Base-by-base conservation (phyloP, 2,329 filamentous ascomycete genomes). In the Penicillium sp. region DNA sequence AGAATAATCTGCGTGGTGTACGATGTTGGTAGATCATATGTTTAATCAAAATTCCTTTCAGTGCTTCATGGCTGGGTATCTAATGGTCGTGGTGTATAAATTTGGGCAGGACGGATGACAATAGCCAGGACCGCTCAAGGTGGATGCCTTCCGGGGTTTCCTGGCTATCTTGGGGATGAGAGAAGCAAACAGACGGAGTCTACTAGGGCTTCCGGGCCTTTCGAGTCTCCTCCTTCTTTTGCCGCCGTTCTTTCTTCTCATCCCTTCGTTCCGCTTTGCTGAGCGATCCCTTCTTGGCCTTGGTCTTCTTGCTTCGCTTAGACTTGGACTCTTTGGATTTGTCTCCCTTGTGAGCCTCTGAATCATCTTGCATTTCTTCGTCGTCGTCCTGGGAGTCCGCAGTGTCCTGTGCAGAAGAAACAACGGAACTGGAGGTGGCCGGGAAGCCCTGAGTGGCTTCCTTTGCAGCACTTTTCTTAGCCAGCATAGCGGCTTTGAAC, bases 401-500 rank as follows among this genome's bases (percentile, higher is more conserved):
- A 24, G 61, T 57, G 12, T 58, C 52, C 45, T 58, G 54, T 27
- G 58, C 62, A 37, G 48, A 49, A 12, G 52, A 45, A 3, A 39
- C 27, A 21, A 20, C 51, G 23, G 46, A 49, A 26, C 52, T 54
- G 10, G 46, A 45, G 3, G 30, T 32, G 13, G 55, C 47, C 15
- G 55, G 52, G 12, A 59, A 58, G 2, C 61, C 50, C 10, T 61
- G 53, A 24, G 23, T 4, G 1, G 39, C 26, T 18, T 63, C 56
- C 17, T 62, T 58, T 33, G 65, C 57, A 36, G 66, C 66, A 12
- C 61, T 61, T 49, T 73, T 75, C 27, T 73, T 75, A 12, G 75
- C 72, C 10, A 77, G 42, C 47, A 75, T 64, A 10, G 72, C 68
- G 21, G 78, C 78, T 55, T 76, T 81, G 26, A 78, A 67, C 48